A percentile compares a stretch with the other conserved stretches of the same genome.
Conservation (phyloP, 2,329 filamentous ascomycete genomes). For the Clonostachys rhizophaga region DNA sequence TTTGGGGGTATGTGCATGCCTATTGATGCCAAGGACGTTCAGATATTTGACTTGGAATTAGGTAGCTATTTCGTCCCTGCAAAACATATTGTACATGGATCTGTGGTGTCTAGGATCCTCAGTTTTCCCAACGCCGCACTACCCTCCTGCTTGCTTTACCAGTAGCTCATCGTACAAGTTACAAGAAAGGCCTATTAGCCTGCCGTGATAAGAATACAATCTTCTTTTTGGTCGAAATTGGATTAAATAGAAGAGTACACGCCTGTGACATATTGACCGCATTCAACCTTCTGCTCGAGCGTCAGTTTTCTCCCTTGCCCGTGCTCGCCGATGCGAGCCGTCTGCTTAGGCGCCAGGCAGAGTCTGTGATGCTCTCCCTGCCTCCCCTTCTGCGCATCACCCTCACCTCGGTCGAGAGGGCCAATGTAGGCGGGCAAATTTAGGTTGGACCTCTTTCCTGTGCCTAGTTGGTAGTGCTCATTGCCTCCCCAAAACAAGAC, state of each 20-base stretch:
- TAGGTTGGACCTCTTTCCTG: conserved; percentile 79
- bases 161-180: too few species aligned
- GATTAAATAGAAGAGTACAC: conserved; percentile 64
- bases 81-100: too few species aligned
- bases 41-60: too few species aligned
- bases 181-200: too few species aligned
- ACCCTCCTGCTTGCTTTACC: too few species aligned
- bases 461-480: conserved; percentile 89
- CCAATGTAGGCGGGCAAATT: conserved; percentile 73
- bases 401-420: conserved; percentile 60
- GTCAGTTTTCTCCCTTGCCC: conserved; percentile 64
- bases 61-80: too few species aligned
- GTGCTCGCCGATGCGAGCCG: conserved; percentile 55
- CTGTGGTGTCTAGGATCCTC: too few species aligned
- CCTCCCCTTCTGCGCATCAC: conserved; percentile 55
- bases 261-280: conserved; percentile 75
- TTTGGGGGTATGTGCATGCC: too few species aligned
- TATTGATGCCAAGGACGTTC: too few species aligned
- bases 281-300: conserved; percentile 84
- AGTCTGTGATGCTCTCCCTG: conserved; percentile 66
- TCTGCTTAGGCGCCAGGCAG: conserved; percentile 73
- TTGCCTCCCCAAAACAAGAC: conserved; percentile 94
- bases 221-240: too few species aligned
- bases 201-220: too few species aligned
- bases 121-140: too few species aligned